A percentile compares a stretch with the other conserved stretches of the same genome.
Conservation (phyloP, 352 stramenopile species). For the Phytopythium helicoides region DNA sequence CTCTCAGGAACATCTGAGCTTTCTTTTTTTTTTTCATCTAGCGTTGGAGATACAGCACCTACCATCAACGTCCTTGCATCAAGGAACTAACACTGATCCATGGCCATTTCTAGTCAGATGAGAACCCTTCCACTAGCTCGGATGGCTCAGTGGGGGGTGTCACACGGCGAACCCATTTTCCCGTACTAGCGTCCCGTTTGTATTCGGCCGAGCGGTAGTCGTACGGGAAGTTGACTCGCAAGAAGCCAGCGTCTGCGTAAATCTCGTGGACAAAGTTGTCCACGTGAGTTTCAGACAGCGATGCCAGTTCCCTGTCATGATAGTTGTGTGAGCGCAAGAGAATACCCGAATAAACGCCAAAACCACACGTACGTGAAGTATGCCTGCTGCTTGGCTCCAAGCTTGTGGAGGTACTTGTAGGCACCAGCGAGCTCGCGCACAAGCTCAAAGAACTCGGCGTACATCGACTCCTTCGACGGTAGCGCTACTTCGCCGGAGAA, state of each 20-base stretch:
- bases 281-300: slow-evolving; percentile 32
- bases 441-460: slow-evolving; percentile 52
- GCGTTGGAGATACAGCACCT: too few species aligned
- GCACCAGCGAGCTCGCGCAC: slow-evolving; percentile 35
- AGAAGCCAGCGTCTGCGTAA: slow-evolving; percentile 54
- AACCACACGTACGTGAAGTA: slow-evolving; percentile 43
- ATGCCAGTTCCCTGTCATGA: slow-evolving; percentile 32
- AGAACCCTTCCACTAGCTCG: slow-evolving; percentile 30
- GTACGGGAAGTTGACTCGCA: slow-evolving; percentile 58
- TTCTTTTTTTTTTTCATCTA: too few species aligned
- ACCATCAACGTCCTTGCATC: too few species aligned
- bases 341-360: slow-evolving; percentile 15
- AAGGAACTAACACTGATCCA: too few species aligned
- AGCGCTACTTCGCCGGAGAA: slow-evolving; percentile 38
- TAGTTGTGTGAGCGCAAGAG: neutral
- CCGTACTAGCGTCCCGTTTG: slow-evolving; percentile 27
- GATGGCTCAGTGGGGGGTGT: slow-evolving; percentile 12
- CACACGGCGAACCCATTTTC: slow-evolving; percentile 44
- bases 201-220: slow-evolving; percentile 67
- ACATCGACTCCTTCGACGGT: slow-evolving; percentile 70
- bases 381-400: slow-evolving; percentile 43
- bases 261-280: slow-evolving; percentile 56
- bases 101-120: neutral
- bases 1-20: too few species aligned
- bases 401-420: slow-evolving; percentile 65